Evolutionary conservation across 306 rosid genomes (phyloP).

Genomic region (Calophaca sinica): DNA sequence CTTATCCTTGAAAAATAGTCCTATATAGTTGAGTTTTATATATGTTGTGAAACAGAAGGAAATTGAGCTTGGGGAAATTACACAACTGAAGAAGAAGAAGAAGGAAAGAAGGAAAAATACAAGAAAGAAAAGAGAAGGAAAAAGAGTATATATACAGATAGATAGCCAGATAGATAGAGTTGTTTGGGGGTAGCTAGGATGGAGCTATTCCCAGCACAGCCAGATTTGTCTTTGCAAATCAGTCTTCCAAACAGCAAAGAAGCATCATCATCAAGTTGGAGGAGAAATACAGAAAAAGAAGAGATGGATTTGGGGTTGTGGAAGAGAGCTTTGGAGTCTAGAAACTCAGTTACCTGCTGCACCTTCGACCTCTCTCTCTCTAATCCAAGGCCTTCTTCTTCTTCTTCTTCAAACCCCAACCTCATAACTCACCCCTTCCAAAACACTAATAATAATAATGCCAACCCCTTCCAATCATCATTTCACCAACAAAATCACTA

Average conservation of each 20-base stretch:
- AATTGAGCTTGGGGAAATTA: not conserved
- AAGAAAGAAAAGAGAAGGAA: not conserved
- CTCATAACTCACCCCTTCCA: slow-evolving; percentile 38
- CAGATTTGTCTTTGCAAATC: slow-evolving; percentile 92
- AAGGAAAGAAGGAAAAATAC: too few relatives aligned
- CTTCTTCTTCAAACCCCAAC: not conserved
- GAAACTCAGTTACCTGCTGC: slow-evolving; percentile 24
- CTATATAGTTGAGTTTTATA: too few relatives aligned
- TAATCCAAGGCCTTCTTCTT: slow-evolving; percentile 45
- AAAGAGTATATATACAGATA: not conserved
- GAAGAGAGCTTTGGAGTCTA: slow-evolving; percentile 78
- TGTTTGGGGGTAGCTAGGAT: slow-evolving; percentile 44
- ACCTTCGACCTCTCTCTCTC: slow-evolving; percentile 67
- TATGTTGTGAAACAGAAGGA: not conserved
- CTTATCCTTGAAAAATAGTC: not conserved
- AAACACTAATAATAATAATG: not conserved
- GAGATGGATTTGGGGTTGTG: slow-evolving; percentile 82
- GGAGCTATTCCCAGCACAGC: slow-evolving; percentile 98
- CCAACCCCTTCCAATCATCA: slow-evolving; percentile 45
- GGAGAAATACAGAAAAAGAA: slow-evolving; percentile 55
- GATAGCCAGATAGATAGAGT: not conserved
- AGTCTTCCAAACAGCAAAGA: slow-evolving; percentile 80
- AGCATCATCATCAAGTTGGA: slow-evolving; percentile 62
- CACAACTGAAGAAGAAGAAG: not conserved
- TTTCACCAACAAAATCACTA: slow-evolving; percentile 51